Percentiles rank a stretch among this genome's conserved stretches.
Conservation (phyloP, 305 asterid species). For the Solanum hybrid region DNA sequence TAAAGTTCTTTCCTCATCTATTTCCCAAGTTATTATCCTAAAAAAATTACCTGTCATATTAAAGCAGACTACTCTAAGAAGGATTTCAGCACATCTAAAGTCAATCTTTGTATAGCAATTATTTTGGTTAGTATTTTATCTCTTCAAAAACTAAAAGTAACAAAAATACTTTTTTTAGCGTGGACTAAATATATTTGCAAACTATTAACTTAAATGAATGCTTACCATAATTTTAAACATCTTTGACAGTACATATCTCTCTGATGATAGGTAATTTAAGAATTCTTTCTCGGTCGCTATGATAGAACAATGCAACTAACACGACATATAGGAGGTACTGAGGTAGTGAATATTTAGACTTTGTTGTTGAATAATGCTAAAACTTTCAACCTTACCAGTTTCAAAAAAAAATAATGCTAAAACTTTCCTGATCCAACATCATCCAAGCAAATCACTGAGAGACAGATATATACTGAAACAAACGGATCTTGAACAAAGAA, state of each 20-base stretch:
- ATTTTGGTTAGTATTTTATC: background rate
- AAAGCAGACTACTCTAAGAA: background rate
- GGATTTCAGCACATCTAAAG: background rate
- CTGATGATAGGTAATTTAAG: background rate
- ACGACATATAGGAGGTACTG: background rate
- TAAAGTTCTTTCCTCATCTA: background rate
- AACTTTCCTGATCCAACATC: background rate
- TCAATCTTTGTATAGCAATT: background rate
- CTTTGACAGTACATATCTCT: background rate
- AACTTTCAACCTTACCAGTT: background rate
- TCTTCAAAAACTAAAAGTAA: background rate
- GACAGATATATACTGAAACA: background rate
- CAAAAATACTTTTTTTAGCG: background rate
- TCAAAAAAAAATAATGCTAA: no score
- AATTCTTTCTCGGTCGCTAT: background rate
- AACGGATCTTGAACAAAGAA: background rate
- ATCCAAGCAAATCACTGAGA: conserved; percentile 1
- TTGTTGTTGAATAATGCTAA: background rate
- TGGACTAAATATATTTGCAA: background rate
- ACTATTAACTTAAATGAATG: background rate
- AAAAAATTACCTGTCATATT: background rate
- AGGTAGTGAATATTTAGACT: background rate
- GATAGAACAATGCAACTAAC: background rate
- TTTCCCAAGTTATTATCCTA: background rate
- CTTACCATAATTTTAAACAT: background rate